Base-by-base conservation (phyloP, 306 rosid genomes). In the Corylus avellana region DNA sequence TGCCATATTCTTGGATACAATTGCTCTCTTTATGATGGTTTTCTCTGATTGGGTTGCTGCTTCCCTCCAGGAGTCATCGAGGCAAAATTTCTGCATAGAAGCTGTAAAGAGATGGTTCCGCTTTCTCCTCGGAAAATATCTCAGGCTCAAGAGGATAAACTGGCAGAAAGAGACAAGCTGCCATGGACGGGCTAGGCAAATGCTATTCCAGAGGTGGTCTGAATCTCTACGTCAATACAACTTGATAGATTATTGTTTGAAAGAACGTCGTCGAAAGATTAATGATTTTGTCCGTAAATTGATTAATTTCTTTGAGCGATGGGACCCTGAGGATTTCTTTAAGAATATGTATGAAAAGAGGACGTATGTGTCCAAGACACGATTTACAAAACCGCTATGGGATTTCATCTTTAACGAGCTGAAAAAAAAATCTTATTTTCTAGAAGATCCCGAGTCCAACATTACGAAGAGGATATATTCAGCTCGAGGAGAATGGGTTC, bases 171-270 rank as follows among this genome's bases (percentile, higher is more conserved):
- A 20, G 1, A 9, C 57, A 4, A 13, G 20, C 8, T 44, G 0
- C 25, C 29, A 2, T 7, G 57, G 35, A 8, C 51, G 82, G 67
- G 51, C 27, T 18, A 71, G 79, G 0, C 42, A 9, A 6, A 11
- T 74, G 8, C 46, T 79, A 0, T 69, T 85, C 57, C 82, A 80
- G 16, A 81, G 88, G 70, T 87, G 91, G 91, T 73, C 69, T 2
- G 80, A 78, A 74, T 58, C 75, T 8, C 35, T 80, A 53, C 53
- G 78, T 13, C 12, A 48, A 42, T 72, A 56, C 70, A 83, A 85
- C 16, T 17, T 88, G 79, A 85, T 85, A 75, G 2, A 32, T 1
- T 32, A 32, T 32, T 32, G 2, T 32, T 32, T 32, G 35, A 32
- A 29, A 29, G 32, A 29, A 29, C 32, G 77, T 12, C 32, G 32